Base-by-base conservation (phyloP, 2,329 filamentous ascomycete genomes). In the Ceratocystis cacaofunesta region DNA sequence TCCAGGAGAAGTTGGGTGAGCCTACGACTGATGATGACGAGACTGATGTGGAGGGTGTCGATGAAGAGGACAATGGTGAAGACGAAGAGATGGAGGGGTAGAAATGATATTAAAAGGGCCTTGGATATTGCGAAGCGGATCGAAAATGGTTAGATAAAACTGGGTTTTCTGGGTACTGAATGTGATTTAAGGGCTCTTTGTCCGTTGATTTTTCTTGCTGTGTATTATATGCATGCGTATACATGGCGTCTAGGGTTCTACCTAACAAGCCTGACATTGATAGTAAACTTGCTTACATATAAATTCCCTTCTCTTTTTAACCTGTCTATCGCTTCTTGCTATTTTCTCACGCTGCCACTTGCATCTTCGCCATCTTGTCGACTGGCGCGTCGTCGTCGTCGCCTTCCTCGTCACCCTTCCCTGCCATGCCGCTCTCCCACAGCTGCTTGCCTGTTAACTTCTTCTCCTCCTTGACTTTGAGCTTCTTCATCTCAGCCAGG, bases 401-500 rank as follows among this genome's bases (percentile, higher is more conserved):
- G 1, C 89, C 85, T 1, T 80, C 84, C 70, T 86, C 84, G 58
- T 87, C 86, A 68, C 75, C 80, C 76, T 86, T 89, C 61, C 83
- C 80, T 62, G 77, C 87, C 71, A 92, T 74, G 32, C 89, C 89
- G 62, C 80, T 81, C 78, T 92, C 88, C 87, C 89, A 92, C 46
- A 92, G 78, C 72, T 92, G 87, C 72, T 78, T 85, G 19, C 89
- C 89, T 0, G 88, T 86, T 69, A 92, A 75, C 72, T 80, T 86
- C 48, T 86, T 82, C 17, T 89, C 84, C 68, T 89, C 89, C 79
- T 90, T 94, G 36, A 52, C 43, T 55, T 65, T 65, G 19, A 85
- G 84, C 77, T 90, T 87, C 76, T 89, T 91, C 76, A 90, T 83
- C 76, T 95, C 92, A 62, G 92, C 90, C 43, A 85, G 79, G 69